phyloP scores from a whole-genome alignment of 1,284 basidiomycete genomes.

The Cronartium quercuum region DNA sequence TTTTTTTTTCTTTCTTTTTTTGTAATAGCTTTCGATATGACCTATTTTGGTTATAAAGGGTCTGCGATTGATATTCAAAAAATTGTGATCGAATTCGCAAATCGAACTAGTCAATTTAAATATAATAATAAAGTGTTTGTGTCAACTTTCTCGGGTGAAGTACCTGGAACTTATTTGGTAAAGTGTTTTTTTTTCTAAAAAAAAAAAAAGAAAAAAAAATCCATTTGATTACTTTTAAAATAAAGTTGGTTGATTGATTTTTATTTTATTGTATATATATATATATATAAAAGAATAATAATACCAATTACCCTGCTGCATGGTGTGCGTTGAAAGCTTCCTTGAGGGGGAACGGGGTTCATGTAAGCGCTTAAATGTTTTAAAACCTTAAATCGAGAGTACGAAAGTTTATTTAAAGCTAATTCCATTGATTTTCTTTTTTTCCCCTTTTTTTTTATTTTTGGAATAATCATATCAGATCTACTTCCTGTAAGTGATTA shows the following conservation, averaged over 20 bases:
- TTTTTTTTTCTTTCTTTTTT: neutral
- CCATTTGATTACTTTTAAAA: neutral
- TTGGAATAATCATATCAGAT: neutral
- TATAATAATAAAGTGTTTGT: slow-evolving; percentile 19
- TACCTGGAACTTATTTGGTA: slow-evolving; percentile 26
- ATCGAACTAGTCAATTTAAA: slow-evolving; percentile 20
- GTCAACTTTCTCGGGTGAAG: slow-evolving; percentile 32
- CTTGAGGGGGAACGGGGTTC: slow-evolving; percentile 15
- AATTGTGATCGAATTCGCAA: slow-evolving; percentile 13
- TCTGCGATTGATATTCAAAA: slow-evolving; percentile 23
- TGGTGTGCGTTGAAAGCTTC: slow-evolving; percentile 28
- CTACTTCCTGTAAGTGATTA: slow-evolving; percentile 17
- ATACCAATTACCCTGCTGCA: slow-evolving; percentile 26
- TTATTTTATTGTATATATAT: neutral
- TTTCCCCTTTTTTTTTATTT: neutral
- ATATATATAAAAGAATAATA: slow-evolving; percentile 11
- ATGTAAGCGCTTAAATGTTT: slow-evolving; percentile 1
- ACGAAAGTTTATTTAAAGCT: neutral
- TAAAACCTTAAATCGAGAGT: too few relatives aligned
- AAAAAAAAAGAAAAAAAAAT: neutral
- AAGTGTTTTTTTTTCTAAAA: neutral
- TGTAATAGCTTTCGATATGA: slow-evolving; percentile 29
- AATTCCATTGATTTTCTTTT: neutral
- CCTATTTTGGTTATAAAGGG: slow-evolving; percentile 19
- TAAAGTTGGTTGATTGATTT: neutral